A percentile compares a stretch with the other conserved stretches of the same genome.
These are phyloP conservation scores for Backusella circina DNA, from an alignment of 192 early-diverging fungal species.

Conservation along the genomic window DNA sequence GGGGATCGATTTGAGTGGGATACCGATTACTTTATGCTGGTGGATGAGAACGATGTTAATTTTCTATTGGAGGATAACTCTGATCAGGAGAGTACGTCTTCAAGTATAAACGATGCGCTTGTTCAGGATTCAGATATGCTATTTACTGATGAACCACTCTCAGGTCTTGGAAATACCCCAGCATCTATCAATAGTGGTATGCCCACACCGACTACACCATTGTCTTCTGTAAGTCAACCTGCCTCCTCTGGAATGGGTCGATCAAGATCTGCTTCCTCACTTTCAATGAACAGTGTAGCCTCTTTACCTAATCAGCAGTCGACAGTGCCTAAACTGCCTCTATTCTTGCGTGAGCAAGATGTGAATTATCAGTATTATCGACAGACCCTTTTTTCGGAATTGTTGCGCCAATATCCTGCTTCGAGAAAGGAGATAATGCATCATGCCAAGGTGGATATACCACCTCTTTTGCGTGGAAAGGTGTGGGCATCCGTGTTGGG, in stretches of 20 bases:
- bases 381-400: slow-evolving; percentile 46
- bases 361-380: slow-evolving; percentile 58
- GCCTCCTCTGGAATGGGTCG: slow-evolving; percentile 11
- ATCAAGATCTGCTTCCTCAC: slow-evolving; percentile 21
- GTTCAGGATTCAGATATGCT: slow-evolving; percentile 27
- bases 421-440: slow-evolving; percentile 51
- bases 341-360: slow-evolving; percentile 54
- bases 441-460: slow-evolving; percentile 60
- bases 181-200: not conserved
- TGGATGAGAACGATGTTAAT: slow-evolving; percentile 56
- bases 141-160: slow-evolving; percentile 31
- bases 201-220: slow-evolving; percentile 3
- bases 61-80: slow-evolving; percentile 38
- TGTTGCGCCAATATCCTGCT: slow-evolving; percentile 56
- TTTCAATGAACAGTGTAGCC: slow-evolving; percentile 7
- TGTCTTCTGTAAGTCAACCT: not conserved
- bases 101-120: not conserved
- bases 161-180: not conserved
- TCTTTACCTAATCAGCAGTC: not conserved
- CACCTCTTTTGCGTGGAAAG: slow-evolving; percentile 55
- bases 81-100: slow-evolving; percentile 14
- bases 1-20: slow-evolving; percentile 50
- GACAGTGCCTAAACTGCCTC: slow-evolving; percentile 35
- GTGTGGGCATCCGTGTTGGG: slow-evolving; percentile 67
- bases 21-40: slow-evolving; percentile 52